Evolutionary conservation across 1,284 basidiomycete species (phyloP), one percentile per base, ranked within the genome.

Genomic region (Lignosus rhinocerotis): DNA sequence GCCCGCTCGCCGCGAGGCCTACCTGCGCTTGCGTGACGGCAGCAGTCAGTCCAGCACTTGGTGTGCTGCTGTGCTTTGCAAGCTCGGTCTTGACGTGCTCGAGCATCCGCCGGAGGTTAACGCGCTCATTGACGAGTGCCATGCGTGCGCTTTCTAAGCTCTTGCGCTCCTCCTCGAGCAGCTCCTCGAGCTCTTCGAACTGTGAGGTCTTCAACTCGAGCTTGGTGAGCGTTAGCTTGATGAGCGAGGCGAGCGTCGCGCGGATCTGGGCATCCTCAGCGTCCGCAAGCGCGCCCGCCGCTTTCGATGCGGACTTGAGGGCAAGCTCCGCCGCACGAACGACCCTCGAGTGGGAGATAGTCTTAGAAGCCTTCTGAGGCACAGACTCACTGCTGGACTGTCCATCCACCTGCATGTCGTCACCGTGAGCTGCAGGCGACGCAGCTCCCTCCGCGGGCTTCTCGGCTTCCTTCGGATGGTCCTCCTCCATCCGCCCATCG

Each of bases 161-260:
- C 60, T 85, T 81, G 44, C 91, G 80, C 74, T 98, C 95, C 58
- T 92, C 88, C 72, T 97, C 95, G 44, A 98, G 78, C 19, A 94
- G 78, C 52, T 91, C 88, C 72, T 98, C 95, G 53, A 98, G 80
- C 70, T 93, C 87, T 72, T 96, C 94, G 69, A 97, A 97, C 72
- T 95, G 91, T 3, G 83, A 76, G 82, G 94, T 91, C 80, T 98
- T 97, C 61, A 96, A 79, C 72, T 98, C 95, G 50, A 99, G 86
- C 74, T 98, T 98, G 17, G 87, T 88, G 47, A 98, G 80, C 57
- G 96, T 97, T 32, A 96, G 84, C 69, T 94, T 91, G 74, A 98
- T 92, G 57, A 98, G 83, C 49, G 88, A 85, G 1, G 91, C 86
- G 19, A 98, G 86, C 21, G 96, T 86, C 52, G 84, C 81, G 48